Base-by-base conservation (phyloP, 1,284 basidiomycete genomes). In the Microbotryum violaceum region DNA sequence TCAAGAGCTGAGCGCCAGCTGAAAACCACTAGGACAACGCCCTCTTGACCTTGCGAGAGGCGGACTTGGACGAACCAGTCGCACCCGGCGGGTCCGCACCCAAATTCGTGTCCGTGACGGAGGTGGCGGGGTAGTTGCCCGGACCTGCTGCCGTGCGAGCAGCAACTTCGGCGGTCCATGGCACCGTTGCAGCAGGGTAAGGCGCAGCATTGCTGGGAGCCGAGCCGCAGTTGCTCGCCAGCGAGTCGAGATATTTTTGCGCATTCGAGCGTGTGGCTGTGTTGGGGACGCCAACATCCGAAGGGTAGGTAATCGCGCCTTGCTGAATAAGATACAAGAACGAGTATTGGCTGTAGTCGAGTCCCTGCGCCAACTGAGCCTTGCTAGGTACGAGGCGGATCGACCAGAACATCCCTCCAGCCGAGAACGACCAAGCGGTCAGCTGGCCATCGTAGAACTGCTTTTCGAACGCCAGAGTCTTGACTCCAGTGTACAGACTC, bases 401-500 rank as follows among this genome's bases (percentile, higher is more conserved):
- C 27, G 27, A 27, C 27, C 27, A 27, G 27, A 27, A 27, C 27
- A 27, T 27, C 27, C 27, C 27, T 27, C 27, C 27, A 27, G 27
- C 27, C 27, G 27, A 27, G 27, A 27, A 27, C 27, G 27, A 27
- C 27, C 27, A 27, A 27, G 72, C 67, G 5, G 63, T 63, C 54
- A 70, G 54, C 49, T 73, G 72, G 33, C 62, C 58, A 25, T 64
- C 58, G 62, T 70, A 74, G 67, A 72, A 71, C 4, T 62, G 23
- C 45, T 56, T 54, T 56, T 72, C 71, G 62, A 73, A 74, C 5
- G 49, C 56, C 33, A 60, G 54, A 27, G 64, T 60, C 49, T 71
- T 70, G 57, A 74, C 67, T 7, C 71, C 73, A 1, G 73, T 73
- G 55, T 70, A 68, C 27, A 72, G 46, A 1, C 57, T 51, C 66